Conservation (phyloP, 2,329 filamentous ascomycete species). For the Ceratocystis cacaofunesta region DNA sequence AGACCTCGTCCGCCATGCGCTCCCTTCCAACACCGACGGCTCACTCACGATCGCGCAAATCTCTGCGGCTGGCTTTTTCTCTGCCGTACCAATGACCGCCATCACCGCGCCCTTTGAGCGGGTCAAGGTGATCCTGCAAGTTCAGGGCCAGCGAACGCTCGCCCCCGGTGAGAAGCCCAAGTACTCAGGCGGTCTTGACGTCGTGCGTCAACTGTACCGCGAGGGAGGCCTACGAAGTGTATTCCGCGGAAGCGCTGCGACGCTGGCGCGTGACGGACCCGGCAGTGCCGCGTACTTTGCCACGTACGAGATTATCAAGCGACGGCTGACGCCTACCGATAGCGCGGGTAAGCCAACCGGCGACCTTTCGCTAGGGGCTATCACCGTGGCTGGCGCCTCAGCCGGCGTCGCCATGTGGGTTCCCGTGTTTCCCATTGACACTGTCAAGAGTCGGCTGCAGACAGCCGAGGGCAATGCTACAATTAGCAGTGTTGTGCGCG, state of each 20-base stretch:
- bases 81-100: conserved; percentile 88
- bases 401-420: conserved; percentile 99
- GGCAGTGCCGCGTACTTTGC: conserved; percentile 94
- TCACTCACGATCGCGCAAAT: conserved; percentile 72
- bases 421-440: conserved; percentile 93
- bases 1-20: conserved; percentile 57
- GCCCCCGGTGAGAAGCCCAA: conserved; percentile 82
- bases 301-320: conserved; percentile 92
- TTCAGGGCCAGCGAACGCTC: conserved; percentile 84
- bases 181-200: conserved; percentile 75
- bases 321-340: conserved; percentile 68
- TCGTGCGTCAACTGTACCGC: conserved; percentile 82
- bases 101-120: conserved; percentile 99
- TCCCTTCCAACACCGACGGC: conserved; percentile 50
- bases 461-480: conserved; percentile 75
- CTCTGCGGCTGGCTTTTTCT: conserved; percentile 90
- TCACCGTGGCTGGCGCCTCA: conserved; percentile 74
- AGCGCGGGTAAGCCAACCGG: conserved; percentile 58
- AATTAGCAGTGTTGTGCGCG: conserved; percentile 61
- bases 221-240: conserved; percentile 83
- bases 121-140: conserved; percentile 95
- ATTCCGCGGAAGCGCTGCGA: conserved; percentile 82
- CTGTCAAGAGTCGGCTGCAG: conserved; percentile 86
- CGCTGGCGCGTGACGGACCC: conserved; percentile 82
- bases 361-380: conserved; percentile 63